Percentiles rank a stretch among this genome's conserved stretches.
Conservation (phyloP, 768 basidiomycete genomes). For the Mycena crocata region DNA sequence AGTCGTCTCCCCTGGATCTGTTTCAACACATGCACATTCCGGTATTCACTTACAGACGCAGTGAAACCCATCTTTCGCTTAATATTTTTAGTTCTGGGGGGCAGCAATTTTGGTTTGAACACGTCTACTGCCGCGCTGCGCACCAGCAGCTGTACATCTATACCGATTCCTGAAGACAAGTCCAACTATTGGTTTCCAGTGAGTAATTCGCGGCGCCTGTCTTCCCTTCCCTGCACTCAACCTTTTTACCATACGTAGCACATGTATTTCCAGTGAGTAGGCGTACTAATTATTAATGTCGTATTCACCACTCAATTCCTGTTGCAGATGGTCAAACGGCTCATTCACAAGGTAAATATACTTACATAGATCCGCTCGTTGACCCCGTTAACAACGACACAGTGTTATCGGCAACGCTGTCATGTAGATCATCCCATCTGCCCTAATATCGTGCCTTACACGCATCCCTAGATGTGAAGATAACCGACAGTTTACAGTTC, state of each 20-base stretch:
- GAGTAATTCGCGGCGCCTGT: not conserved
- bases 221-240: not conserved
- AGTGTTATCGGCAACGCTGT: conserved; percentile 33
- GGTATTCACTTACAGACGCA: not conserved
- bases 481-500: not conserved
- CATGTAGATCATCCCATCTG: conserved; percentile 19
- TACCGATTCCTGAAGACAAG: conserved; percentile 34
- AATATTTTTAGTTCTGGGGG: conserved; percentile 24
- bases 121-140: conserved; percentile 27
- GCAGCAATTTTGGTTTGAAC: conserved; percentile 33
- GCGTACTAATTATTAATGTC: too few relatives aligned
- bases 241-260: conserved; percentile 5
- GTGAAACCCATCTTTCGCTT: not conserved
- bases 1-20: conserved; percentile 28
- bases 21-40: conserved; percentile 32
- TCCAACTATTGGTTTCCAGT: conserved; percentile 36
- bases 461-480: conserved; percentile 13
- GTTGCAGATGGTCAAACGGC: conserved; percentile 34
- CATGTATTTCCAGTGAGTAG: conserved; percentile 35
- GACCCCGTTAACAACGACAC: not conserved
- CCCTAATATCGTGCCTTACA: not conserved
- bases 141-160: conserved; percentile 29
- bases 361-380: not conserved
- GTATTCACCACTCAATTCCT: too few relatives aligned
- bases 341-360: conserved; percentile 28